These are phyloP conservation scores for Spizellomyces sp. DNA, from an alignment of 192 early-diverging fungal genomes.

Conservation along the genomic window DNA sequence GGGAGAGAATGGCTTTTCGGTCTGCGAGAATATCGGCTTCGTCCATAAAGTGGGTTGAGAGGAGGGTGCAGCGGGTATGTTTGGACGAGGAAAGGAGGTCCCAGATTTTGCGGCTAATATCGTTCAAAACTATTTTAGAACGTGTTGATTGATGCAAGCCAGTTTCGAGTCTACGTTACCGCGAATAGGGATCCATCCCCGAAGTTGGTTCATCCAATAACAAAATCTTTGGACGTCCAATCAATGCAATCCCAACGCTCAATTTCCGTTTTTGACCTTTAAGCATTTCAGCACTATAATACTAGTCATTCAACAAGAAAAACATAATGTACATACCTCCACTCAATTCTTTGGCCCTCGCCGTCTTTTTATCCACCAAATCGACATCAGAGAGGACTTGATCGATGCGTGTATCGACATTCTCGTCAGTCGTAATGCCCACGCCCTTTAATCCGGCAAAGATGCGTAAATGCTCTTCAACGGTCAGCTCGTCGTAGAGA, in stretches of 20 bases:
- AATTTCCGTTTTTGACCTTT: conserved; percentile 81
- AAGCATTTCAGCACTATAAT: not conserved
- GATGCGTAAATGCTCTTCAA: conserved; percentile 59
- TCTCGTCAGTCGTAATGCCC: conserved; percentile 24
- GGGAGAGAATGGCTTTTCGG: conserved; percentile 68
- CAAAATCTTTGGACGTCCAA: conserved; percentile 77
- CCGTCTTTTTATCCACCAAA: conserved; percentile 26
- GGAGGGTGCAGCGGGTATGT: conserved; percentile 52
- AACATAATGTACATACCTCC: conserved; percentile 35
- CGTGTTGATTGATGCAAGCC: too few relatives aligned
- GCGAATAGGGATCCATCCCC: conserved; percentile 62
- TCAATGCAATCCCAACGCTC: conserved; percentile 82
- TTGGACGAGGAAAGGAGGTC: conserved; percentile 54
- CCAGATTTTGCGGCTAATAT: conserved; percentile 65
- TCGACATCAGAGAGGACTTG: conserved; percentile 30
- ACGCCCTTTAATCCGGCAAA: conserved; percentile 69
- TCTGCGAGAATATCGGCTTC: conserved; percentile 66
- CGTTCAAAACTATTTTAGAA: conserved; percentile 49
- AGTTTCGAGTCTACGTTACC: conserved; percentile 20
- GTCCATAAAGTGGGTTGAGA: conserved; percentile 71
- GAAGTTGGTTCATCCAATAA: conserved; percentile 92
- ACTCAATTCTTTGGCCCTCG: conserved; percentile 7
- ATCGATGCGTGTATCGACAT: conserved; percentile 44
- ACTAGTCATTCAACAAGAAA: too few relatives aligned
- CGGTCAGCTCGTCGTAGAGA: conserved; percentile 66